Evolutionary conservation across 768 basidiomycete genomes (phyloP), one percentile per base, ranked within the genome.

Genomic region (Krasilnikovozyma curviuscula): DNA sequence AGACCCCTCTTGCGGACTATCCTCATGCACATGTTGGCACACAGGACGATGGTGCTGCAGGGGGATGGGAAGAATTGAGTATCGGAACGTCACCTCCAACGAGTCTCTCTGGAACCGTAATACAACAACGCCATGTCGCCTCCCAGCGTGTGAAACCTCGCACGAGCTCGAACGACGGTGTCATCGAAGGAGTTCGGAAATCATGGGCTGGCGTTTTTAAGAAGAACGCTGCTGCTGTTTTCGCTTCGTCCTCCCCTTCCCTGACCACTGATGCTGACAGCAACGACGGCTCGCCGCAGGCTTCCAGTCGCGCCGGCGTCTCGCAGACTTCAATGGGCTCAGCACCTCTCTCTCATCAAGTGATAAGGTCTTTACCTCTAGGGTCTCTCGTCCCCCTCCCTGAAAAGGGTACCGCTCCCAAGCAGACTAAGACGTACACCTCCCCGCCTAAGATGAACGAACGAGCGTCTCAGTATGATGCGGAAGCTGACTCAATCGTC

Each of bases 391-490:
- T 21, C 40, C 4, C 19, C n/a, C 40, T 7, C 5, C 40, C 3
- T 8, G n/a, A n/a, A n/a, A n/a, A n/a, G n/a, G n/a, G n/a, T n/a
- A n/a, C n/a, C 24, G 19, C 7, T n/a, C 40, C n/a, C 5, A 14
- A 13, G n/a, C 24, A 7, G 5, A 28, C 40, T 5, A 6, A 12
- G 19, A n/a, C 40, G 14, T 24, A 41, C 24, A 3, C 28, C 4
- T 5, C 39, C 21, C 12, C 6, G 8, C 39, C 21, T 52, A 46
- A 21, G 49, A n/a, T n/a, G 35, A 34, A 30, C 44, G 44, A 0
- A 23, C 38, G 24, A 45, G 50, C 43, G 28, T 32, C 44, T 44
- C 25, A 43, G 18, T 29, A 52, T 35, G 45, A 52, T 25, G 45
- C 29, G 18, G 37, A 32, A 27, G 50, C 50, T 16, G 24, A 46